These are phyloP conservation scores for Trichoderma asperelloides DNA, from an alignment of 495 filamentous ascomycete genomes.

Conservation along the genomic window DNA sequence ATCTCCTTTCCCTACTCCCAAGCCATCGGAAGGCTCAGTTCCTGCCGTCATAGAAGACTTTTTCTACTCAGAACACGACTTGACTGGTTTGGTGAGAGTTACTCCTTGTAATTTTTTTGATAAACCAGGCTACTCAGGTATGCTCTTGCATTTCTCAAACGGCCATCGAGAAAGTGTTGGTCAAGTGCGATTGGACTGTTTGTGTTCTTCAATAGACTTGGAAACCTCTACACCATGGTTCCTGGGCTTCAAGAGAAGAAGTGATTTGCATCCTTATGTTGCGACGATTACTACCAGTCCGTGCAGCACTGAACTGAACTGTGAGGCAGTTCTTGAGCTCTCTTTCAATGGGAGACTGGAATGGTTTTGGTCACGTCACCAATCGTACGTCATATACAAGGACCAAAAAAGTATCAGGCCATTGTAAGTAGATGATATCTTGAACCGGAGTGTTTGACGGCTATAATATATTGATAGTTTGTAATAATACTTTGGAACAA, in stretches of 20 bases:
- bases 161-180: conserved; percentile 1
- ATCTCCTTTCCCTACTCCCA: not conserved
- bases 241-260: not conserved
- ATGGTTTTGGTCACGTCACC: not conserved
- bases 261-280: not conserved
- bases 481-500: too few species aligned
- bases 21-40: not conserved
- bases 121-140: not conserved
- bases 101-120: not conserved
- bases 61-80: not conserved
- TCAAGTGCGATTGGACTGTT: not conserved
- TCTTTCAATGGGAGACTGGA: not conserved
- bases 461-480: too few species aligned
- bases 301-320: not conserved
- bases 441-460: too few species aligned
- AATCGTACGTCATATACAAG: not conserved
- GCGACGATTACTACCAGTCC: not conserved
- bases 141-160: not conserved
- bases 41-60: not conserved
- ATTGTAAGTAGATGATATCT: too few species aligned
- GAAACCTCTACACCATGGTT: not conserved
- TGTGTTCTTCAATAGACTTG: not conserved
- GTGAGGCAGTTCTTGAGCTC: not conserved
- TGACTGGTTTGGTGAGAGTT: not conserved
- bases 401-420: too few species aligned